Base-by-base conservation (phyloP, 306 rosid genomes). In the Astragalus membranaceus region DNA sequence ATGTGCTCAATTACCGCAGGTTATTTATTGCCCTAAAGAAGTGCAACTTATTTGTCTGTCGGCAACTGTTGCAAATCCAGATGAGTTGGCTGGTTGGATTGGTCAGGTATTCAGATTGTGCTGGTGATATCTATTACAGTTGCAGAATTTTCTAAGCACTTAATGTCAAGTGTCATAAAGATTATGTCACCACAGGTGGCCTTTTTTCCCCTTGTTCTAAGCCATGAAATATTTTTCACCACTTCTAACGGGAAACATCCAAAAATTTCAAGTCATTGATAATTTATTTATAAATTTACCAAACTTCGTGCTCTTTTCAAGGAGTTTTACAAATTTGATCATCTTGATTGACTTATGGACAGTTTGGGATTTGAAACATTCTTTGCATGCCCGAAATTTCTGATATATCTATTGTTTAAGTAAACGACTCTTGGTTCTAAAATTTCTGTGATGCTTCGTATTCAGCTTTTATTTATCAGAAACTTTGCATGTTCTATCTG, bases 81-180 rank as follows among this genome's bases (percentile, higher is more conserved):
- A 87, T 48, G 98, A 88, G 83, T 82, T 94, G 75, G 96, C 98
- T 78, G 97, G 97, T 62, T 94, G 98, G 98, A 94, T 94, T 76
- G 86, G 92, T 80, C 96, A 94, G 98, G 98, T 94, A 88, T 29
- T 75, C 52, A 54, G 33, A 55, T 53, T 53, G 46, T 74, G 55
- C 50, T 67, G 47, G 16, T 64, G 57, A 53, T 49, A 46, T 78
- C 37, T 74, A 30, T 61, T 53, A 26, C 67, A 41, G 36, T 53
- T 48, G 42, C 57, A 69, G n/a, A 43, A 23, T 49, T 17, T 62
- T 41, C 33, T 47, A 46, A 62, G 47, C 60, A 6, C 1, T 67
- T 30, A 59, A 26, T 13, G 16, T 14, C 35, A 1, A 47, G 29
- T 10, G 6, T 49, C 58, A 17, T 37, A 37, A 79, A 68, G 58